These are phyloP conservation scores for Astragalus membranaceus DNA, from an alignment of 306 rosid species.

Conservation along the genomic window DNA sequence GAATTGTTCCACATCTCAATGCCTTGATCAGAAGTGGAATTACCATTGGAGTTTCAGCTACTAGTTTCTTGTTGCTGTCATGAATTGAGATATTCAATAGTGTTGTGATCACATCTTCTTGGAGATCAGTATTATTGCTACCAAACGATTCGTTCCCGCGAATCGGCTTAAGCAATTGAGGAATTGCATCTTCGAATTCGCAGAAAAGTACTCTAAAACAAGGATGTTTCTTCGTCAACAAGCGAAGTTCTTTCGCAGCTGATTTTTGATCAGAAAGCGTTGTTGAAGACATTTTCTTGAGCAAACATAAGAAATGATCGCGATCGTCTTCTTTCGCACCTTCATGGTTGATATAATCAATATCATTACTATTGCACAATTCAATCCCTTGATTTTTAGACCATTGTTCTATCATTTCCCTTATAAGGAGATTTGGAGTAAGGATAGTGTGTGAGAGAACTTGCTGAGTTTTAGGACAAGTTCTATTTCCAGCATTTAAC, in stretches of 20 bases:
- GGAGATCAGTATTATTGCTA: constrained; percentile 45
- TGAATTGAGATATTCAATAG: constrained; percentile 83
- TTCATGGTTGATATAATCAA: constrained; percentile 39
- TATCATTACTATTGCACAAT: constrained; percentile 42
- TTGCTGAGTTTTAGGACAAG: constrained; percentile 76
- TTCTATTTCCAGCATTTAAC: constrained; percentile 73
- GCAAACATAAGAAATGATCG: constrained; percentile 48
- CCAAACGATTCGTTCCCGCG: constrained; percentile 37
- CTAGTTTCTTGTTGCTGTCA: constrained; percentile 79
- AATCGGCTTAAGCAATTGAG: constrained; percentile 61
- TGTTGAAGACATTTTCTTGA: constrained; percentile 63
- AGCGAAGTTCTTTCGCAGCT: constrained; percentile 81
- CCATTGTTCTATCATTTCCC: constrained; percentile 72
- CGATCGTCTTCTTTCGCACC: constrained; percentile 51
- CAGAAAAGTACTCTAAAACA: constrained; percentile 72
- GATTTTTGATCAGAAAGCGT: constrained; percentile 53
- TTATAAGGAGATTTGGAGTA: constrained; percentile 68
- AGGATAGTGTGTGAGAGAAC: constrained; percentile 74
- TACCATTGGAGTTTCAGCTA: constrained; percentile 72
- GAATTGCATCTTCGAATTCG: constrained; percentile 56
- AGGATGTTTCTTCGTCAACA: constrained; percentile 76
- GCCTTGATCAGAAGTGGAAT: constrained; percentile 60
- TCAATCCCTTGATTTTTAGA: constrained; percentile 59
- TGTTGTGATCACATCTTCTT: constrained; percentile 82
- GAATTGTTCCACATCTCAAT: constrained; percentile 64